Conservation (phyloP, 2,329 filamentous ascomycete genomes). For the Colletotrichum sojae region DNA sequence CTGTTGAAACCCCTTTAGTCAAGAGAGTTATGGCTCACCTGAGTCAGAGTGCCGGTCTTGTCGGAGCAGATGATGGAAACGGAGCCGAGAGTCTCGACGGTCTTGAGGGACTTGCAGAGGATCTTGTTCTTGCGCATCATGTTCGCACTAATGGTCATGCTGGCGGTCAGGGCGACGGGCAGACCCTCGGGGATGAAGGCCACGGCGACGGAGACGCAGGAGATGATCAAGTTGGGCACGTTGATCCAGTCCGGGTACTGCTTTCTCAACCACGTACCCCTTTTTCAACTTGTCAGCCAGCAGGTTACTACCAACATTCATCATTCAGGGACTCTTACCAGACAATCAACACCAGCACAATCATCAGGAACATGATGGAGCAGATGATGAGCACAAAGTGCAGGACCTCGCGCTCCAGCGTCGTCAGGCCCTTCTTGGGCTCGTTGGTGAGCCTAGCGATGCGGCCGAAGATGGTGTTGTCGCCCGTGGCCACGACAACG, state of each 20-base stretch:
- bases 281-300: conserved; percentile 46
- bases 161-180: conserved; percentile 78
- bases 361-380: conserved; percentile 75
- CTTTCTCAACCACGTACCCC: conserved; percentile 78
- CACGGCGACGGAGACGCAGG: conserved; percentile 79
- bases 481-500: conserved; percentile 79
- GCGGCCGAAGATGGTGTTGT: conserved; percentile 81
- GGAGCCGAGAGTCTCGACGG: conserved; percentile 81
- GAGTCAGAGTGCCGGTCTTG: conserved; percentile 80
- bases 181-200: conserved; percentile 84
- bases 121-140: conserved; percentile 84
- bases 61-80: conserved; percentile 83
- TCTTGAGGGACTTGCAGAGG: conserved; percentile 84
- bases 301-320: conserved; percentile 36
- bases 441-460: conserved; percentile 81
- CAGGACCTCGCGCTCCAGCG: conserved; percentile 79
- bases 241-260: conserved; percentile 79
- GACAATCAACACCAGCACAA: conserved; percentile 74
- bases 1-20: background rate
- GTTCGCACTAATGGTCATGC: conserved; percentile 82
- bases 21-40: conserved; percentile 50
- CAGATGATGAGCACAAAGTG: conserved; percentile 82
- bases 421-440: conserved; percentile 77
- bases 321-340: conserved; percentile 66
- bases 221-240: conserved; percentile 79